Base-by-base conservation (phyloP, 306 rosid species). In the Delonix regia region DNA sequence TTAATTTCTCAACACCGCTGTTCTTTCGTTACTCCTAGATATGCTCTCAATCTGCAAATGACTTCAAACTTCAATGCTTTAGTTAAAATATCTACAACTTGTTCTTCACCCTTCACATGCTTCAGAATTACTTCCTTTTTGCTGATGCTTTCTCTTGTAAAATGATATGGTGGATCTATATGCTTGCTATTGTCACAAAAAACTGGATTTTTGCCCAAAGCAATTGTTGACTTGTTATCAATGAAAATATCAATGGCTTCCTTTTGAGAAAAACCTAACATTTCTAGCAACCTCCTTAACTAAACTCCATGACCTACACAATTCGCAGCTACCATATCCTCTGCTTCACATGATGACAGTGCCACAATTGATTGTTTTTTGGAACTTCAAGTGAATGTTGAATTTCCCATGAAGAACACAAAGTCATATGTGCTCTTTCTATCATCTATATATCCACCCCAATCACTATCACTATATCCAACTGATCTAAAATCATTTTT, bases 31-130 rank as follows among this genome's bases (percentile, higher is more conserved):
- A n/a, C n/a, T n/a, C n/a, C n/a, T n/a, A n/a, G n/a, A n/a, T n/a
- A n/a, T n/a, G n/a, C n/a, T n/a, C n/a, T n/a, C n/a, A n/a, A n/a
- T n/a, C n/a, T n/a, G n/a, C n/a, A n/a, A n/a, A n/a, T n/a, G n/a
- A 1, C n/a, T 33, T 77, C 74, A 27, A 8, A 4, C 52, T 49
- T 65, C 33, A 65, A 48, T 48, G 34, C 73, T 19, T 77, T 77
- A 9, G 65, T 65, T 15, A 64, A 48, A 4, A 75, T 59, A n/a
- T 75, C 74, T 4, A 21, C 81, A 5, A 66, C 51, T 34, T 51
- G 66, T 10, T 51, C 80, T 11, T 48, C 9, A 6, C 36, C 28
- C 63, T 64, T 76, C 19, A 47, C 51, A 22, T n/a, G n/a, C n/a
- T n/a, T n/a, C n/a, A n/a, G n/a, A n/a, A n/a, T n/a, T n/a, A n/a